Evolutionary conservation across 768 basidiomycete genomes (phyloP), one percentile per base, ranked within the genome.

Genomic region (Hysterangium stoloniferum): DNA sequence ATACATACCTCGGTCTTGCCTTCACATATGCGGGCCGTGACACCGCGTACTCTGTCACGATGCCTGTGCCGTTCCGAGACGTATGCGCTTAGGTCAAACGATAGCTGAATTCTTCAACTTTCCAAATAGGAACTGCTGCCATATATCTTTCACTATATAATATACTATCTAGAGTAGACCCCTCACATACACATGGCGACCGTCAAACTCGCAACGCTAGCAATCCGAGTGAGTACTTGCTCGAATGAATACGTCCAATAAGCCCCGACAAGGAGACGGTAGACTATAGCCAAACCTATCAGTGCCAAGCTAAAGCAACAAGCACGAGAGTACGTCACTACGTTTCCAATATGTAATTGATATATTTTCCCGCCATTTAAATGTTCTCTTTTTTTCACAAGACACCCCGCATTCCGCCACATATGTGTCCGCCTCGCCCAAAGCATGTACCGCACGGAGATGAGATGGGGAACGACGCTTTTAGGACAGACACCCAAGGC

Each of bases 251-350:
- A 29, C 27, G 3, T 2, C 17, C 5, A 35, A 12, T 32, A 34
- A 52, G 28, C 11, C 19, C 19, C 38, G 48, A 55, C 54, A 45
- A 54, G 32, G 40, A 89, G 86, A 90, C 86, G 54, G 32, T 37
- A 89, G 86, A 90, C 86, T n/a, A 63, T 88, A 61, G 86, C 87
- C 46, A 90, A 89, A 66, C 87, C 88, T 45, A 86, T 90, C 56
- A 81, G 82, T 46, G 66, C 72, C 27, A 72, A 73, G 45, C 67
- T 90, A 40, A 88, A 81, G 66, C 70, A 71, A 42, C 86, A 87
- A 62, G 87, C 82, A 0, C 78, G 73, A 58, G 76, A 86, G 86
- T 88, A 57, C 56, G 80, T 12, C 52, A 20, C 15, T 19, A n/a
- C 29, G 32, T 27, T 20, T n/a, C 6, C 22, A 51, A 17, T 37